These are phyloP conservation scores for Coniosporium tulheliwenetii DNA, from an alignment of 2,329 filamentous ascomycete genomes.

Conservation along the genomic window DNA sequence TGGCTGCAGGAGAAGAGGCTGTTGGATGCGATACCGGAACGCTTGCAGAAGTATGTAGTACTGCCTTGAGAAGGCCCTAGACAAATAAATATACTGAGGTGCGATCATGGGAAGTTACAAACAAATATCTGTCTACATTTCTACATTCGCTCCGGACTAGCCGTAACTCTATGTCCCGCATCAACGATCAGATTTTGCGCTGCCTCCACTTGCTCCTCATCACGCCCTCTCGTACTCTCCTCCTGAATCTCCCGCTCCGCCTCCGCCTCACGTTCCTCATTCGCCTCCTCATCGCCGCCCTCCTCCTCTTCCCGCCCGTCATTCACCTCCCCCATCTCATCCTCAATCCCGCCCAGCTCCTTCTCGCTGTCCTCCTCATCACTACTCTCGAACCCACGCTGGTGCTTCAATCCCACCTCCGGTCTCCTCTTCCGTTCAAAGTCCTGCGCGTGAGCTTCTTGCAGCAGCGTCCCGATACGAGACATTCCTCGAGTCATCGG, in stretches of 20 bases:
- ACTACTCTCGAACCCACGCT: conserved; percentile 19
- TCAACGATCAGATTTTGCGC: too few relatives aligned
- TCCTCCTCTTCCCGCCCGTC: background rate
- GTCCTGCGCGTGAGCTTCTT: conserved; percentile 75
- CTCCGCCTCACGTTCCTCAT: too few relatives aligned
- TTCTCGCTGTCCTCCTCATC: conserved; percentile 18
- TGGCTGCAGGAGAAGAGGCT: conserved; percentile 84
- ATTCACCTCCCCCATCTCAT: background rate
- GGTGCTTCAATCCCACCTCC: conserved; percentile 20
- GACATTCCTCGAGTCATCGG: conserved; percentile 26
- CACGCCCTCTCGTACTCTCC: too few relatives aligned
- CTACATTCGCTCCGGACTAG: too few relatives aligned
- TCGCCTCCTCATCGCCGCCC: background rate
- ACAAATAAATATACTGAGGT: too few relatives aligned
- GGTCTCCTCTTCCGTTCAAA: conserved; percentile 64
- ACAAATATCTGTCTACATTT: too few relatives aligned
- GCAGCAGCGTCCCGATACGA: conserved; percentile 53
- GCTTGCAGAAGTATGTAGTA: conserved; percentile 87
- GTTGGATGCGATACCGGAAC: conserved; percentile 63
- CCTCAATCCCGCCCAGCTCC: background rate
- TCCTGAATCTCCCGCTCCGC: too few relatives aligned
- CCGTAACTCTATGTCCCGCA: too few relatives aligned
- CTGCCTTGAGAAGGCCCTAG: conserved; percentile 40
- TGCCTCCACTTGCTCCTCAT: too few relatives aligned
- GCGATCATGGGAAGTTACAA: too few relatives aligned